These are phyloP conservation scores for Trametes cubensis DNA, from an alignment of 768 basidiomycete genomes.

Conservation along the genomic window DNA sequence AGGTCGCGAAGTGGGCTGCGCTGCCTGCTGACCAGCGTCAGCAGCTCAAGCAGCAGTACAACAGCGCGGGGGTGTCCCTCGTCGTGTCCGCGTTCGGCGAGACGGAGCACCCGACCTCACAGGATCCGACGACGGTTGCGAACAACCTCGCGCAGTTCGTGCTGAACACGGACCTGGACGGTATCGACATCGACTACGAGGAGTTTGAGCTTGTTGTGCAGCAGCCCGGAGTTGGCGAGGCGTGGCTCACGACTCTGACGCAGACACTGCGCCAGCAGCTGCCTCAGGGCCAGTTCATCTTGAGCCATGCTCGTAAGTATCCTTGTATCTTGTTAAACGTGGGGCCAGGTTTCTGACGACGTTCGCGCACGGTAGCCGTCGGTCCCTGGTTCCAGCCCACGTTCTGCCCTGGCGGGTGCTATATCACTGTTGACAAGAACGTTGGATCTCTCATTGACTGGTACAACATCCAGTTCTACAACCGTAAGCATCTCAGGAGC, in stretches of 20 bases:
- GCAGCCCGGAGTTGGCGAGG: conserved; percentile 54
- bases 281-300: conserved; percentile 37
- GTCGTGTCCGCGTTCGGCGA: conserved; percentile 60
- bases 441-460: conserved; percentile 49
- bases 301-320: conserved; percentile 40
- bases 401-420: conserved; percentile 43
- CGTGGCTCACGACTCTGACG: conserved; percentile 42
- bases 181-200: conserved; percentile 60
- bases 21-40: conserved; percentile 43
- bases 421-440: conserved; percentile 39
- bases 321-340: too few species aligned
- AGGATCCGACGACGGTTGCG: conserved; percentile 43
- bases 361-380: conserved; percentile 37
- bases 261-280: conserved; percentile 37
- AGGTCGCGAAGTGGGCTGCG: conserved; percentile 47
- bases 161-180: conserved; percentile 48
- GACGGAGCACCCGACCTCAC: conserved; percentile 45
- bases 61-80: conserved; percentile 57
- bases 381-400: conserved; percentile 46
- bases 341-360: neutral
- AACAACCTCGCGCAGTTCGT: conserved; percentile 49
- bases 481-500: conserved; percentile 25
- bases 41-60: conserved; percentile 48
- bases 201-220: conserved; percentile 62
- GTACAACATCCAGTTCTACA: too few species aligned